Percentiles rank a stretch among this genome's conserved stretches.
These are phyloP conservation scores for Neofusicoccum cordaticola DNA, from an alignment of 2,329 filamentous ascomycete genomes.

Conservation along the genomic window DNA sequence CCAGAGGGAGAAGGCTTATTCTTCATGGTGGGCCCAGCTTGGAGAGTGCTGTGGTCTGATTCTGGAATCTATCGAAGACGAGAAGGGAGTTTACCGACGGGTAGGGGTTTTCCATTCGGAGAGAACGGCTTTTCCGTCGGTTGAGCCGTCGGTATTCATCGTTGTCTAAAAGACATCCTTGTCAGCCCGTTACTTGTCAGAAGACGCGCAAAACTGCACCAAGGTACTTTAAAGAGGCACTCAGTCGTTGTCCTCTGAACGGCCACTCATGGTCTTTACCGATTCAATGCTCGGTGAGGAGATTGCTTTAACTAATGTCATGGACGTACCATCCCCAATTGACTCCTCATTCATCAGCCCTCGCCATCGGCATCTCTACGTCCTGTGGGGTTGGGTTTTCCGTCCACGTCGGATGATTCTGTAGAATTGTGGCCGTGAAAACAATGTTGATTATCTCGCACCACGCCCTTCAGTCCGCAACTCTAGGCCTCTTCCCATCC, in stretches of 20 bases:
- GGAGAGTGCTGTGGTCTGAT: not conserved
- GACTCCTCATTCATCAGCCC: too few relatives aligned
- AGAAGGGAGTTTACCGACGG: not conserved
- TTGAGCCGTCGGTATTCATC: not conserved
- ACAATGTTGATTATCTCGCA: not conserved
- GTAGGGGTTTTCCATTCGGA: not conserved
- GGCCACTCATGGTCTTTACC: too few relatives aligned
- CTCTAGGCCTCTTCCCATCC: constrained; percentile 44
- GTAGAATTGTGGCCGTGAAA: not conserved
- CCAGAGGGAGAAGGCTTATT: not conserved
- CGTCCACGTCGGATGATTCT: too few relatives aligned
- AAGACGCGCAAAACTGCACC: too few relatives aligned
- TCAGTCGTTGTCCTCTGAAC: too few relatives aligned
- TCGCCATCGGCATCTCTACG: too few relatives aligned
- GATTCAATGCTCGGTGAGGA: too few relatives aligned
- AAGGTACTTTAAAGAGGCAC: too few relatives aligned
- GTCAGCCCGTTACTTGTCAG: too few relatives aligned
- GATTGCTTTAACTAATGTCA: too few relatives aligned
- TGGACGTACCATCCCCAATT: too few relatives aligned
- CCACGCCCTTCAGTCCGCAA: constrained; percentile 23
- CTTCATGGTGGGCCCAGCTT: not conserved
- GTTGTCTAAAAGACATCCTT: not conserved
- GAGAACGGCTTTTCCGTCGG: not conserved
- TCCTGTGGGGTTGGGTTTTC: too few relatives aligned
- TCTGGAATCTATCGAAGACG: not conserved